Percentiles rank a stretch among this genome's conserved stretches.
Evolutionary conservation across 2,329 filamentous ascomycete species (phyloP).

Genomic region (Diaporthe aspalathi): DNA sequence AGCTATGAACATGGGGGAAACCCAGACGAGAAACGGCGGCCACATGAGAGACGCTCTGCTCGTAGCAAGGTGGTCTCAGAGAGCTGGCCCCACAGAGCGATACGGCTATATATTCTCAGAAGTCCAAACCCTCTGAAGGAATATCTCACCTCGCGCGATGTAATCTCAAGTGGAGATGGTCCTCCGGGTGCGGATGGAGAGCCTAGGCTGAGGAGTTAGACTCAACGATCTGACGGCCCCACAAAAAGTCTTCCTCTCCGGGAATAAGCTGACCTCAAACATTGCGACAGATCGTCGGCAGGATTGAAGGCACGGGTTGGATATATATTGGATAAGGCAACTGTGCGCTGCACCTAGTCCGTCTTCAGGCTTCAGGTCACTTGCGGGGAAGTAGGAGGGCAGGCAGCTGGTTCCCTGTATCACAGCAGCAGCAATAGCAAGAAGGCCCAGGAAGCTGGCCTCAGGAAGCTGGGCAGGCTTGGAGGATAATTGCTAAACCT

Average conservation of each 20-base stretch:
- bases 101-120: neutral
- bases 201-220: conserved; percentile 42
- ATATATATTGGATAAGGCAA: neutral
- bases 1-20: neutral
- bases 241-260: too few relatives aligned
- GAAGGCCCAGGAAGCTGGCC: too few relatives aligned
- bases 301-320: neutral
- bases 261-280: conserved; percentile 36
- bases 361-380: neutral
- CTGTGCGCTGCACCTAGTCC: neutral
- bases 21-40: neutral
- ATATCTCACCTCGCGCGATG: conserved; percentile 77
- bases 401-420: neutral
- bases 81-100: neutral
- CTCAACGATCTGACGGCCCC: neutral
- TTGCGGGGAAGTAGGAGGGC: conserved; percentile 15
- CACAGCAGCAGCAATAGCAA: neutral
- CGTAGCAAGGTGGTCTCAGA: neutral
- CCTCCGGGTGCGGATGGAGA: conserved; percentile 65
- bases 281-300: conserved; percentile 23
- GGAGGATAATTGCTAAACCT: too few relatives aligned
- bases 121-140: too few relatives aligned
- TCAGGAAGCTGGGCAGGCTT: neutral
- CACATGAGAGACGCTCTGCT: neutral
- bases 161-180: conserved; percentile 81